Percentiles rank a stretch among this genome's conserved stretches.
These are phyloP conservation scores for Cyclostephanos tholiformis DNA, from an alignment of 108 stramenopile genomes.

Conservation along the genomic window DNA sequence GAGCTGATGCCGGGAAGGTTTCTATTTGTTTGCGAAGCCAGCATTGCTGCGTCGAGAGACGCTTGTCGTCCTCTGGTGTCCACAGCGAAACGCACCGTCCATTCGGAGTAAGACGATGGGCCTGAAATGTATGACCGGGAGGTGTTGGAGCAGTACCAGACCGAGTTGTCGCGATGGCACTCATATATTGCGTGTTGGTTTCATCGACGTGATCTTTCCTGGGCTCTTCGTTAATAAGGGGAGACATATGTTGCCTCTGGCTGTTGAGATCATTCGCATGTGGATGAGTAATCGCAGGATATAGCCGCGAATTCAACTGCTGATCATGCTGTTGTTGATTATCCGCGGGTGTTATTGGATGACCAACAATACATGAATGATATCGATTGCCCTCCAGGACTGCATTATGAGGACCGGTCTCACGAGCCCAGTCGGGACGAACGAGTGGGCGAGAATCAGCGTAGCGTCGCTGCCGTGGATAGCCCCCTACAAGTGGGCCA, in stretches of 20 bases:
- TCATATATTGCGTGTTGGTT: not conserved
- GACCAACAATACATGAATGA: not conserved
- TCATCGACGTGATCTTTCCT: not conserved
- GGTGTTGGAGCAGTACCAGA: not conserved
- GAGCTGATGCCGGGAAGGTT: conserved; percentile 51
- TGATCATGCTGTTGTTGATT: not conserved
- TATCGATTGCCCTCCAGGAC: not conserved
- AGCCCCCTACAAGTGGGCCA: not conserved
- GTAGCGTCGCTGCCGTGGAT: conserved; percentile 1
- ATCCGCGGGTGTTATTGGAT: not conserved
- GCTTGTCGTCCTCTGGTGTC: conserved; percentile 37
- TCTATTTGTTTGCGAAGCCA: conserved; percentile 65
- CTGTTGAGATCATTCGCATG: not conserved
- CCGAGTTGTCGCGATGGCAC: not conserved
- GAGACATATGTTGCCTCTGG: not conserved
- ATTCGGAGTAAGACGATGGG: conserved; percentile 8
- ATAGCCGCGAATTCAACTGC: not conserved
- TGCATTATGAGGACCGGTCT: not conserved
- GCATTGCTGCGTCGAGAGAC: conserved; percentile 65
- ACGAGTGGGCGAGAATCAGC: not conserved
- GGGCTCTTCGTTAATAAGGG: not conserved
- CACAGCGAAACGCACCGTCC: conserved; percentile 18
- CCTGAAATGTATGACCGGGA: conserved; percentile 6
- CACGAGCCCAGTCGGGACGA: not conserved
- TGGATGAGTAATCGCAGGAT: not conserved